Evolutionary conservation across 768 basidiomycete genomes (phyloP).

Genomic region (Lactarius evosmus): DNA sequence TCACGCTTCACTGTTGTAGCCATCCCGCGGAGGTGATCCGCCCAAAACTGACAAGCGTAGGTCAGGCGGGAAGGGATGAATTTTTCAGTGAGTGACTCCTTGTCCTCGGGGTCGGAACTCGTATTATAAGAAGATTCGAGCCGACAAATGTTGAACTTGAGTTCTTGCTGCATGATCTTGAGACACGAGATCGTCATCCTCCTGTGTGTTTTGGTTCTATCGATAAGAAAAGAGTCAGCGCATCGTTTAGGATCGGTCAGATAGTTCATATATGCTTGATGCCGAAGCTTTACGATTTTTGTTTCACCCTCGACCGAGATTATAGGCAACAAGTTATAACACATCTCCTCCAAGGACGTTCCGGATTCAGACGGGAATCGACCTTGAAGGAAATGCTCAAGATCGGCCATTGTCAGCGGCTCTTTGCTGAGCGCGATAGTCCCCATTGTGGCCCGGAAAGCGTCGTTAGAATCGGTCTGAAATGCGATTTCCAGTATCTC

Average conservation of each 20-base stretch:
- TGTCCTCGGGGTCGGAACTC: conserved; percentile 32
- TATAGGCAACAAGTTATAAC: conserved; percentile 11
- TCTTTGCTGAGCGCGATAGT: conserved; percentile 12
- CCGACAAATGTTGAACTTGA: conserved; percentile 42
- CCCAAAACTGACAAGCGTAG: conserved; percentile 41
- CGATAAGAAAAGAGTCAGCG: conserved; percentile 7
- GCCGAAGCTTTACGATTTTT: conserved; percentile 11
- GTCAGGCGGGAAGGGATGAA: conserved; percentile 34
- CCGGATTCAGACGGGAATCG: background rate
- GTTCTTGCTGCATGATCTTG: conserved; percentile 34
- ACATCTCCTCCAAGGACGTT: conserved; percentile 11
- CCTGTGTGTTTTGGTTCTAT: conserved; percentile 1
- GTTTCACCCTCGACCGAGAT: conserved; percentile 9
- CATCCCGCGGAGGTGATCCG: conserved; percentile 32
- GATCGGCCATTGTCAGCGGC: conserved; percentile 17
- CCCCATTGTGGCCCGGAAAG: conserved; percentile 13
- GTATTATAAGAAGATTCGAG: conserved; percentile 36
- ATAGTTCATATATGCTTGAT: conserved; percentile 15
- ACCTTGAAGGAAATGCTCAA: conserved; percentile 5
- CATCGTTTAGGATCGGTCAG: conserved; percentile 18
- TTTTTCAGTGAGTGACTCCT: conserved; percentile 25
- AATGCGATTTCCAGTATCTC: background rate
- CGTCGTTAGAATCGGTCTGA: background rate
- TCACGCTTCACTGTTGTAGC: conserved; percentile 16
- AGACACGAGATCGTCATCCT: conserved; percentile 33